Percentiles rank a stretch among this genome's conserved stretches.
phyloP scores from a whole-genome alignment of 2,329 filamentous ascomycete species.

The Fusarium metavorans region DNA sequence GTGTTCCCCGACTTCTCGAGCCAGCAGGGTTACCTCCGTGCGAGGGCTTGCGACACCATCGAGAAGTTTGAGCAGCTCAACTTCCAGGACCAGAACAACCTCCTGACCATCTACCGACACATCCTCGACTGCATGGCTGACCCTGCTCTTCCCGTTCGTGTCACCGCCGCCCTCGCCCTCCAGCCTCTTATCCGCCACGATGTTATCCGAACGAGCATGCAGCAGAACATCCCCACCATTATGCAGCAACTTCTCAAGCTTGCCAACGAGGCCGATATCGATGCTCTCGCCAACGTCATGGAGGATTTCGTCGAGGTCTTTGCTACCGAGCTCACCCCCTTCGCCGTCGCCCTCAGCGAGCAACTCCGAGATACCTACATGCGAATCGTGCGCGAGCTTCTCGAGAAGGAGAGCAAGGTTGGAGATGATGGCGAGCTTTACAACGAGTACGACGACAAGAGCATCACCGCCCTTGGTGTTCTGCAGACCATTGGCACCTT shows the following conservation, averaged over 20 bases:
- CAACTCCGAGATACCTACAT: conserved; percentile 97
- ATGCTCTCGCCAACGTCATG: conserved; percentile 98
- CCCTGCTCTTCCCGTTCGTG: conserved; percentile 89
- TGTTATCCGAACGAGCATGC: conserved; percentile 93
- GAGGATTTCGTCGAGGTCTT: conserved; percentile 99
- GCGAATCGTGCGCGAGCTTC: conserved; percentile 88
- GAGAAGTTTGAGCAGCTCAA: conserved; percentile 98
- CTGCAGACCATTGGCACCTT: conserved; percentile 97
- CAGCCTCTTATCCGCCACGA: conserved; percentile 97
- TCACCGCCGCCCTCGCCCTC: conserved; percentile 92
- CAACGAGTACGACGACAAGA: conserved; percentile 98
- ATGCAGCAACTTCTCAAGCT: conserved; percentile 99
- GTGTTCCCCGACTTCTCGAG: conserved; percentile 99
- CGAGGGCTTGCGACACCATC: conserved; percentile 94
- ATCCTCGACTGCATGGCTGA: conserved; percentile 98
- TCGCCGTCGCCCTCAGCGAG: conserved; percentile 94
- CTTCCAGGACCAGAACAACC: conserved; percentile 96
- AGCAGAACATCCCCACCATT: conserved; percentile 96
- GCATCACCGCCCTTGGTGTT: conserved; percentile 95
- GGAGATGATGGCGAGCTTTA: conserved; percentile 82
- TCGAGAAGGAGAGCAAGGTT: conserved; percentile 86
- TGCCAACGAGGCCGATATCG: conserved; percentile 97
- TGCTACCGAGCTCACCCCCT: conserved; percentile 94
- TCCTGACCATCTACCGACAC: conserved; percentile 95
- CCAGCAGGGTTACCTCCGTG: conserved; percentile 89